phyloP scores from a whole-genome alignment of 176 grass and related monocot species.

The Poa pratensis region DNA sequence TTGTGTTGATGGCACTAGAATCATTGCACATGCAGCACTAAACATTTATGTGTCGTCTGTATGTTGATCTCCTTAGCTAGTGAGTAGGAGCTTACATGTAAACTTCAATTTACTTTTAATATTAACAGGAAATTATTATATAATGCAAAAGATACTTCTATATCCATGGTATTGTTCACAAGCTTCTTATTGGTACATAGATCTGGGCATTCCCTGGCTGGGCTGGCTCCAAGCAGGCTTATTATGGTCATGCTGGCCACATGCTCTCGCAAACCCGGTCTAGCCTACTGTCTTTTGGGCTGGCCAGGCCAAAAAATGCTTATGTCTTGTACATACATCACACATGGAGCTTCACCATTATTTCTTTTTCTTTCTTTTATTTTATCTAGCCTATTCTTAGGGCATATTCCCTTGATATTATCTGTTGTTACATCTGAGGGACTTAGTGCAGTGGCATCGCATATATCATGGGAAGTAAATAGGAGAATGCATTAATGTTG shows the following conservation, averaged over 20 bases:
- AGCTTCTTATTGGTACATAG: conserved; percentile 4
- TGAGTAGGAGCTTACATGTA: conserved; percentile 31
- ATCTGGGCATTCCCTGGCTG: not conserved
- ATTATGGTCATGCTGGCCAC: not conserved
- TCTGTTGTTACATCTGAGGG: not conserved
- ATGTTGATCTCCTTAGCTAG: conserved; percentile 27
- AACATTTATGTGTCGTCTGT: conserved; percentile 3
- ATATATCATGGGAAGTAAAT: not conserved
- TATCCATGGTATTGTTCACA: conserved; percentile 2
- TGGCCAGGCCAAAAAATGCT: not conserved
- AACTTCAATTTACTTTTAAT: not conserved
- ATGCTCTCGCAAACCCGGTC: not conserved
- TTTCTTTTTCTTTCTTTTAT: not conserved
- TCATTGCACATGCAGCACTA: not conserved
- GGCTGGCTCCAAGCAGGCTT: not conserved
- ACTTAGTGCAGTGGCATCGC: not conserved
- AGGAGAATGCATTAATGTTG: not conserved
- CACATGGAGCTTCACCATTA: not conserved
- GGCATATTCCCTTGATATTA: not conserved
- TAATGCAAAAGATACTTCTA: not conserved
- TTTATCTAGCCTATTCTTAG: not conserved
- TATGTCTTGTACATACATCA: conserved; percentile 19
- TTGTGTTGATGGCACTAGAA: conserved; percentile 31
- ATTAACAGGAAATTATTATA: conserved; percentile 9
- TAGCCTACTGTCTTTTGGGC: not conserved